Conservation (phyloP, 495 filamentous ascomycete genomes). For the Lasiosphaeriaceae sp. region DNA sequence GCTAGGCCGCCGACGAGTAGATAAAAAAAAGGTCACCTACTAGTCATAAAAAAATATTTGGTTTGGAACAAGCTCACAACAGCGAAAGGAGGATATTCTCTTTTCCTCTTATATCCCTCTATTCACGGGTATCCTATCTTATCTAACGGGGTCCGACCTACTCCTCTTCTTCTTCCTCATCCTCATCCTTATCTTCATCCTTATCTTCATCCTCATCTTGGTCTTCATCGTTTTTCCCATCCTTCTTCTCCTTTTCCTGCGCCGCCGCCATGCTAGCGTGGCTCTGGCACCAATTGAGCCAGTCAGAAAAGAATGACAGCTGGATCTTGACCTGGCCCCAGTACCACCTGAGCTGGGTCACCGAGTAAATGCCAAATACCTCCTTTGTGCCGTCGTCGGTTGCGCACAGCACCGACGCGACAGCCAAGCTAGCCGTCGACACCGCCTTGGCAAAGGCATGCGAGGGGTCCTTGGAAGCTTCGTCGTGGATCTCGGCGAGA, state of each 20-base stretch:
- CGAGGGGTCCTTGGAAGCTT: constrained; percentile 58
- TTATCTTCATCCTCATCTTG: background rate
- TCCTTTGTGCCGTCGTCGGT: constrained; percentile 14
- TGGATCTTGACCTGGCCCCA: constrained; percentile 45
- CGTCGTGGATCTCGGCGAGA: constrained; percentile 64
- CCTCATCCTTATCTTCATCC: background rate
- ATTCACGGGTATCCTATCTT: background rate
- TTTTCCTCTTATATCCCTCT: background rate
- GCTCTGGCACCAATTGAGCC: constrained; percentile 56
- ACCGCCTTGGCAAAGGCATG: constrained; percentile 48
- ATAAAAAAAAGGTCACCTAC: no score
- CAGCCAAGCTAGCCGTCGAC: constrained; percentile 45
- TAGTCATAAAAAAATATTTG: no score
- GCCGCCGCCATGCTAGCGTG: constrained; percentile 28
- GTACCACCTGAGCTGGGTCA: constrained; percentile 42
- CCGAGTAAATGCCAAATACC: constrained; percentile 37
- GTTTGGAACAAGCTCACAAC: no score
- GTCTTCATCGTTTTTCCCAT: background rate
- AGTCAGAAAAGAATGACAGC: constrained; percentile 47
- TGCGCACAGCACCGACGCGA: constrained; percentile 39
- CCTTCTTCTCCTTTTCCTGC: constrained; percentile 8
- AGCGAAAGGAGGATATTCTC: no score
- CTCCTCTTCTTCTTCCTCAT: no score
- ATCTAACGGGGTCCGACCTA: no score
- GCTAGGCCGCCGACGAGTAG: no score